Conservation (phyloP, 768 basidiomycete species). For the Baorangia bicolor region DNA sequence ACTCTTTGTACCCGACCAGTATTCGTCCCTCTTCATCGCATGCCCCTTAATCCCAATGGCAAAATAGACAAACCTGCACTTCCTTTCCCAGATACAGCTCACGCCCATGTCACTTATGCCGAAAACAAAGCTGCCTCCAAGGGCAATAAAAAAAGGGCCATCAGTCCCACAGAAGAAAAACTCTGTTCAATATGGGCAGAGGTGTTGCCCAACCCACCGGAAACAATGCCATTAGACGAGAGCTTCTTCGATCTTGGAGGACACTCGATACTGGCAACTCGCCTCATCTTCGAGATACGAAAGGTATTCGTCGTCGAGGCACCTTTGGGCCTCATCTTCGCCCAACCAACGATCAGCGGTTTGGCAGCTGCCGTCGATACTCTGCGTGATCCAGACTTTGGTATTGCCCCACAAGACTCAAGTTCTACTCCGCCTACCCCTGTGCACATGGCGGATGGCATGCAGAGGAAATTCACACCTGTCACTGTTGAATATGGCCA, state of each 20-base stretch:
- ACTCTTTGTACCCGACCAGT: conserved; percentile 45
- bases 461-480: conserved; percentile 20
- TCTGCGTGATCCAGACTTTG: conserved; percentile 78
- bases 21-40: conserved; percentile 89
- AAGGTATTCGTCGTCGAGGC: conserved; percentile 89
- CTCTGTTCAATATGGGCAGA: conserved; percentile 83
- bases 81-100: conserved; percentile 96
- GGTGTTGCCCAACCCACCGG: conserved; percentile 76
- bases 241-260: conserved; percentile 98
- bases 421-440: conserved; percentile 18
- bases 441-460: conserved; percentile 7
- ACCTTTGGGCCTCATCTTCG: conserved; percentile 89
- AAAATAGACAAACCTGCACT: conserved; percentile 98
- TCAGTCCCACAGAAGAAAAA: conserved; percentile 71
- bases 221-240: conserved; percentile 82
- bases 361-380: conserved; percentile 75
- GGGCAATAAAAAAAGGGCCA: conserved; percentile 35
- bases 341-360: conserved; percentile 79
- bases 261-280: conserved; percentile 96
- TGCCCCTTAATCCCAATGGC: conserved; percentile 98
- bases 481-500: conserved; percentile 67
- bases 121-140: conserved; percentile 36
- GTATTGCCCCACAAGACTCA: conserved; percentile 47
- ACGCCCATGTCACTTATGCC: conserved; percentile 42
- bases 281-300: conserved; percentile 94